Evolutionary conservation across 1,284 basidiomycete species (phyloP), one percentile per base, ranked within the genome.

Genomic region (Sporisorium exsertum): DNA sequence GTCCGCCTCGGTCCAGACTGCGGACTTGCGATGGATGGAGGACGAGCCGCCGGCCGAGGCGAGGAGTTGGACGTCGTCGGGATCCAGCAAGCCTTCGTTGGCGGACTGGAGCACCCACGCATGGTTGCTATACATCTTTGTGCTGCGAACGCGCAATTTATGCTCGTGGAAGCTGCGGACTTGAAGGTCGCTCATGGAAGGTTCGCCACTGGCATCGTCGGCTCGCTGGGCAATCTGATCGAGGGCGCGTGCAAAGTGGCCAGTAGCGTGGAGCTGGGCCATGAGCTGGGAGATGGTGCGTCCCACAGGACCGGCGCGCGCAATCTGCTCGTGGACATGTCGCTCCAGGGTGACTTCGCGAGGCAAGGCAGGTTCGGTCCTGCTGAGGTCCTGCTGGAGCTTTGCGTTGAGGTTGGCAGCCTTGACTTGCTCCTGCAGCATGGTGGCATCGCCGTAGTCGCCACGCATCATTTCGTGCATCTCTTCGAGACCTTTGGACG

Each of bases 341-440:
- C 74, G 69, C 43, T 77, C 74, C 20, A 77, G 10, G 7, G 74
- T 77, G 45, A 77, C 26, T 45, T 77, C 69, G 49, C 74, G 74
- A 9, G 60, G 55, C 45, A 77, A n/a, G 13, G 32, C 10, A 8
- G 69, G 46, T 6, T 66, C 63, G 22, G 43, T 9, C 40, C 66
- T 53, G 50, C 35, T 51, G 35, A 77, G 59, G 26, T 77, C 74
- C 55, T 65, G 65, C 18, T 52, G 47, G 9, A 72, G 57, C 18
- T 35, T 32, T 6, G 56, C 42, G 29, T 68, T 76, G 54, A 54
- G 33, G 9, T 45, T 46, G 15, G 16, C 52, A 18, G 61, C 61
- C 37, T 57, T 62, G 51, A 35, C 46, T 26, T 73, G 71, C 46
- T 64, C 58, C n/a, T 64, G 52, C 3, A 72, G 20, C 20, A 60